Evolutionary conservation across 2,329 filamentous ascomycete species (phyloP), one percentile per base, ranked within the genome.

Genomic region (Ampelomyces quisqualis): DNA sequence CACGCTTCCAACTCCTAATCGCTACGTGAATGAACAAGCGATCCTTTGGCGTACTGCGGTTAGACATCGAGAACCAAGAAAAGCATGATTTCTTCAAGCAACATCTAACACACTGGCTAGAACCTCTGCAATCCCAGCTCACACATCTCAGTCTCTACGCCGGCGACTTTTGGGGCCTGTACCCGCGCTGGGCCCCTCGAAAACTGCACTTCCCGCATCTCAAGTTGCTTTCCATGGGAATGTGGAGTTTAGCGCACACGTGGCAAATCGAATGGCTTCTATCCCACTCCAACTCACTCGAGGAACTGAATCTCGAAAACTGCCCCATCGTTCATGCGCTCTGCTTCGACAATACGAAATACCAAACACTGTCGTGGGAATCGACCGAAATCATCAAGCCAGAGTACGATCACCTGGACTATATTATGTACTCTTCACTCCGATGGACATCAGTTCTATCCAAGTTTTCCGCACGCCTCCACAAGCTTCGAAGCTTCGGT

Each of bases 181-280:
- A 66, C 53, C 60, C 60, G 6, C 72, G 70, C 0, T 58, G 56
- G 11, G 57, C 68, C 22, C 62, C 72, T 20, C 58, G 40, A 11
- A 14, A 19, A 3, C 7, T 73, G 6, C 32, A 47, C 40, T 70
- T 74, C 17, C 70, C 70, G 1, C 56, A 60, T 2, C 64, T 76
- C 3, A 59, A 59, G 19, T 53, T 64, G 0, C 60, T 76, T 1
- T 55, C 63, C 0, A 45, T 76, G 0, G 69, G 70, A 0, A 67
- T 66, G 1, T 71, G 67, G 11, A 58, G 63, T 4, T 72, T 76
- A 29, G 60, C 64, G 4, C 64, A 73, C 19, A 63, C 73, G 13
- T 68, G 64, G 57, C 72, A 76, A 36, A 44, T 74, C 0, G 67
- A 70, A 9, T 76, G 72, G 72, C 66, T 76, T 6, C 11, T 6